These are phyloP conservation scores for Ceratorhiza oryzae-sativae DNA, from an alignment of 1,284 basidiomycete genomes.

Conservation along the genomic window DNA sequence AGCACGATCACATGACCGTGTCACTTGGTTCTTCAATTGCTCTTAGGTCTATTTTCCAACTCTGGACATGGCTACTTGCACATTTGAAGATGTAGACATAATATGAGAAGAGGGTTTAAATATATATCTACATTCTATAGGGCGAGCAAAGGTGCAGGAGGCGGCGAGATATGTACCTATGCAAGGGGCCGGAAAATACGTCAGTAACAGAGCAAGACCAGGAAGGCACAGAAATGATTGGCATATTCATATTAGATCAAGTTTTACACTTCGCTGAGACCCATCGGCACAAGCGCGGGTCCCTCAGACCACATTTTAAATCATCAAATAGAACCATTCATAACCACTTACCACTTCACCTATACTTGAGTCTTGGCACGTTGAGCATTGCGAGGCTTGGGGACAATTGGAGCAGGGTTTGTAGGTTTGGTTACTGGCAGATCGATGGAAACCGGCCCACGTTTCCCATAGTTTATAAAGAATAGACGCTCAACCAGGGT, in stretches of 20 bases:
- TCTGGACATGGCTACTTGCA: background rate
- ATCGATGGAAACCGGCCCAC: background rate
- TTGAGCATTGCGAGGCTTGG: conserved; percentile 2
- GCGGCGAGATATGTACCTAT: background rate
- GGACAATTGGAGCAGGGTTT: background rate
- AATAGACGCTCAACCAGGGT: conserved; percentile 80
- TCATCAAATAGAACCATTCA: background rate
- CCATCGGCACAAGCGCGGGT: conserved; percentile 30
- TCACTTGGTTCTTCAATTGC: background rate
- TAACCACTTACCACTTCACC: background rate
- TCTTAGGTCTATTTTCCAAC: background rate
- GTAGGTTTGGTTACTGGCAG: background rate
- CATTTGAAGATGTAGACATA: too few relatives aligned
- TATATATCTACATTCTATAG: too few relatives aligned
- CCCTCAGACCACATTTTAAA: conserved; percentile 37
- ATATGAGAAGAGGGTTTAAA: too few relatives aligned
- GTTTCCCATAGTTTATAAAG: conserved; percentile 51
- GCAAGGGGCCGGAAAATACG: background rate
- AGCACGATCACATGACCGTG: conserved; percentile 37
- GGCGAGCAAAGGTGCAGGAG: too few relatives aligned
- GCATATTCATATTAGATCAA: conserved; percentile 44
- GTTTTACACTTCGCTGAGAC: conserved; percentile 36
- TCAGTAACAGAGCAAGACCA: background rate
- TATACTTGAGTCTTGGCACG: background rate
- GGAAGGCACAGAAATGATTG: too few relatives aligned